Base-by-base conservation (phyloP, 192 early-diverging fungal genomes). In the Jimgerdemannia lactiflua region DNA sequence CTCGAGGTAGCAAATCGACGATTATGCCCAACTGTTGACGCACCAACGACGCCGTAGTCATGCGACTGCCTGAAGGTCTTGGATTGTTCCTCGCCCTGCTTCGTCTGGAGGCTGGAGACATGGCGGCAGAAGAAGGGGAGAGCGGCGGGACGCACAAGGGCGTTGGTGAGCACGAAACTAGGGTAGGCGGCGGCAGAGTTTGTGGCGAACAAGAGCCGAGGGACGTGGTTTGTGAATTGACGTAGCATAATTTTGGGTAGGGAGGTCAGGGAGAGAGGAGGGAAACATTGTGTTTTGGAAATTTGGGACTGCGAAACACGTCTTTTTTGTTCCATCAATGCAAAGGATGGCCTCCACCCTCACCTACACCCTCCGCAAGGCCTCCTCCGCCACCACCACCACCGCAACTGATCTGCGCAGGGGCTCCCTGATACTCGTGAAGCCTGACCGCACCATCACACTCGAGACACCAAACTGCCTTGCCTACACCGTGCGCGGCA, bases 381-480 rank as follows among this genome's bases (percentile, higher is more conserved):
- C 67, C 7, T 14, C 18, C 9, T 20, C 67, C 40, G 7, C 67
- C 19, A 65, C 64, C 14, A 1, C 64, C 19, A 19, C 14, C 14
- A 65, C 64, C 14, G 64, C 14, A 19, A 67, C 72, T 39, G 74
- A 66, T 11, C 42, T 67, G 67, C 49, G 65, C 20, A 68, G 42
- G 2, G 81, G 78, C n/a, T 75, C 73, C 4, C 49, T 83, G 2
- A 71, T 71, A 11, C 79, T 83, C 14, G 65, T 63, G 6, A 75
- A 77, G 29, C 78, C 73, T 63, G 70, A 68, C 17, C 40, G 65
- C 42, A 43, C 68, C n/a, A 69, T 49, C 14, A 75, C 43, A 41
- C 69, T 83, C 1, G 73, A 71, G 20, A 89, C 88, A n/a, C 88
- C 88, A 43, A 86, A 85, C 44, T 88, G 82, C 74, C 70, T 89